Base-by-base conservation (phyloP, 2,329 filamentous ascomycete genomes). In the Lachnellula subtilissima region DNA sequence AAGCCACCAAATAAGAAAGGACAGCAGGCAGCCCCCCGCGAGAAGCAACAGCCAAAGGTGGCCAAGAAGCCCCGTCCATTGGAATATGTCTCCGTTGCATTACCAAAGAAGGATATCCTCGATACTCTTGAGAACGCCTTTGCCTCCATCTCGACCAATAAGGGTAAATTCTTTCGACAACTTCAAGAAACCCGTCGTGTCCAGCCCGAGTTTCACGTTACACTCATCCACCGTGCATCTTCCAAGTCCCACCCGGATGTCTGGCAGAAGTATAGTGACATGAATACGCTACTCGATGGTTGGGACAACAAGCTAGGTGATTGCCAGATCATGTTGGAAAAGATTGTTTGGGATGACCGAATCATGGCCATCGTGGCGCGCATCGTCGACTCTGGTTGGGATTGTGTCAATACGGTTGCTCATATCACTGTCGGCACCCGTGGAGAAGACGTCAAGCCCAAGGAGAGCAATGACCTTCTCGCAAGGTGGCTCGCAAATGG, bases 311-410 rank as follows among this genome's bases (percentile, higher is more conserved):
- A 79, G 55, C 72, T 93, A 2, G 89, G 86, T 25, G 76, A 80
- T 46, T 87, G 86, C 61, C 78, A 81, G 39, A 76, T 88, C n/a
- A 72, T 82, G 62, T 74, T 88, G 8, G 84, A 87, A 73, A 77
- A 83, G 52, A 81, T 97, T 48, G 85, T 99, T 8, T 97, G 87
- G 79, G 88, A 97, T 67, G 78, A 86, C 60, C 82, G 91, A 5
- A 78, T 97, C 67, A 97, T 99, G 94, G 87, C 91, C 5, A 87
- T 99, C 55, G 89, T 96, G 3, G 91, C 90, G 15, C 83, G 92
- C 9, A 76, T 96, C 2, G 74, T 82, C 5, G 82, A 84, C 55
- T 73, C 80, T 14, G 74, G 72, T 58, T 89, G 86, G 84, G 77
- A 84, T 54, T 93, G 86, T 59, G 81, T 83, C 45, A 99, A 99